Conservation (phyloP, 495 filamentous ascomycete genomes). For the Copromyces sp. region DNA sequence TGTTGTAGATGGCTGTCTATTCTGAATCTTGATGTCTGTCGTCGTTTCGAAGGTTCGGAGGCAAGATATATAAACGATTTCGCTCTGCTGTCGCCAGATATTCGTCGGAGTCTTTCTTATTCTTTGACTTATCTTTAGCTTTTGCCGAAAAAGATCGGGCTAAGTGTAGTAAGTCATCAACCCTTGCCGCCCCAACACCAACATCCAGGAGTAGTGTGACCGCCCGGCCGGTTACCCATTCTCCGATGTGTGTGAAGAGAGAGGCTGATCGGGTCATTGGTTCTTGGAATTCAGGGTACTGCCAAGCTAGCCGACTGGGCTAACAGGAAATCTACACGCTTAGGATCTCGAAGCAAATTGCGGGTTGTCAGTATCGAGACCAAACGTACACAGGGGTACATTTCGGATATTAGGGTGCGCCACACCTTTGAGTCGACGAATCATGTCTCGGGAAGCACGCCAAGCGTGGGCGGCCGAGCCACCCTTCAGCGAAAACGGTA, state of each 20-base stretch:
- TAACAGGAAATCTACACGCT: not conserved
- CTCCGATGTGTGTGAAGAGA: not conserved
- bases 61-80: not conserved
- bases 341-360: not conserved
- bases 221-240: not conserved
- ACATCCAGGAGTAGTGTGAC: not conserved
- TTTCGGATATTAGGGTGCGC: not conserved
- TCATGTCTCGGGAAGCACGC: not conserved
- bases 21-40: not conserved
- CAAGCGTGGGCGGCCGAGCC: not conserved
- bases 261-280: not conserved
- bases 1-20: not conserved
- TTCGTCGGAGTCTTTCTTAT: not conserved
- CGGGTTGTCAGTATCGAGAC: not conserved
- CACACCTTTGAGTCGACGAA: not conserved
- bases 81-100: not conserved
- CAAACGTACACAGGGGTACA: not conserved
- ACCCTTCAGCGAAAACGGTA: not conserved
- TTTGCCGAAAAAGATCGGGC: too few relatives aligned
- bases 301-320: not conserved
- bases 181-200: not conserved
- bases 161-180: not conserved
- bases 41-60: not conserved
- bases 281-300: not conserved
- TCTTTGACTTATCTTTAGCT: not conserved